phyloP scores from a whole-genome alignment of 2,329 filamentous ascomycete genomes.

The Fusarium annulatum region DNA sequence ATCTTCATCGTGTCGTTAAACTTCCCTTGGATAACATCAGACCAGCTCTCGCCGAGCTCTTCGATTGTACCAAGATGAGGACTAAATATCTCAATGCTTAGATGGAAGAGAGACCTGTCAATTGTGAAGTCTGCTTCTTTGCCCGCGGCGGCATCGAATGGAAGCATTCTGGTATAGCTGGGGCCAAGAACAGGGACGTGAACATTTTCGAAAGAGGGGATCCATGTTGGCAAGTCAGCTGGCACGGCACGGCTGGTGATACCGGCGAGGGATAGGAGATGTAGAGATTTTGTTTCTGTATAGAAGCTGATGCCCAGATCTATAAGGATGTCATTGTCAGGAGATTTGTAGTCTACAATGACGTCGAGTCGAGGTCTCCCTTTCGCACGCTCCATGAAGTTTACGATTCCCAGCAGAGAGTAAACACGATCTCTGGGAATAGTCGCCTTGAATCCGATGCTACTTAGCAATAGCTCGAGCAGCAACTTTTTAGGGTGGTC shows the following conservation, averaged over 20 bases:
- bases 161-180: not conserved
- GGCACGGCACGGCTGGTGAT: conserved; percentile 19
- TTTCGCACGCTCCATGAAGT: too few relatives aligned
- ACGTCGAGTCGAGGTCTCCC: too few relatives aligned
- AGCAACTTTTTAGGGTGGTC: too few relatives aligned
- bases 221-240: conserved; percentile 31
- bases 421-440: too few relatives aligned
- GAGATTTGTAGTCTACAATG: not conserved
- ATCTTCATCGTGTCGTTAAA: not conserved
- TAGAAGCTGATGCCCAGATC: conserved; percentile 23
- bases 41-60: not conserved
- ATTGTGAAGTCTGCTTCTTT: not conserved
- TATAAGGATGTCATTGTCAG: conserved; percentile 30
- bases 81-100: not conserved
- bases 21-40: not conserved
- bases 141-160: not conserved
- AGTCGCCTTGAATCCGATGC: too few relatives aligned
- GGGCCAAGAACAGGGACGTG: conserved; percentile 26
- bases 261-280: conserved; percentile 37
- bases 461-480: too few relatives aligned
- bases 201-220: conserved; percentile 38
- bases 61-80: not conserved
- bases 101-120: not conserved
- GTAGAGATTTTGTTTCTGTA: conserved; percentile 29
- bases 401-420: too few relatives aligned